Conservation (phyloP, 768 basidiomycete genomes). For the Russula olivacea region DNA sequence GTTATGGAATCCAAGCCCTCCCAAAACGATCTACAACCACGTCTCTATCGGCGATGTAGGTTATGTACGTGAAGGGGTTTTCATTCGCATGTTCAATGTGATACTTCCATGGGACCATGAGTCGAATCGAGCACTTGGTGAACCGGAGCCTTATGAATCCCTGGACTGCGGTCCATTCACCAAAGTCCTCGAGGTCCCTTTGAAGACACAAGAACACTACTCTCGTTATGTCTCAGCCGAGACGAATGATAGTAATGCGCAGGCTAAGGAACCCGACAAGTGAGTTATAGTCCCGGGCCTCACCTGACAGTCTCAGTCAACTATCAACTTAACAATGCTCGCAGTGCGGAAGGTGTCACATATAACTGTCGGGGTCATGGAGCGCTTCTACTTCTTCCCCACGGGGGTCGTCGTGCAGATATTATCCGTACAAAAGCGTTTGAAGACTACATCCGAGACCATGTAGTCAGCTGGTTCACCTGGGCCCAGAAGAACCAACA, state of each 20-base stretch:
- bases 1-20: constrained; percentile 23
- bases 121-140: not conserved
- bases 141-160: not conserved
- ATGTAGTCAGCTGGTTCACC: not conserved
- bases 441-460: not conserved
- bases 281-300: not conserved
- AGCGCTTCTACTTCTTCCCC: not conserved
- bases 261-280: not conserved
- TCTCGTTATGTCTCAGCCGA: not conserved
- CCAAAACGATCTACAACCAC: constrained; percentile 1
- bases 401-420: not conserved
- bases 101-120: not conserved
- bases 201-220: not conserved
- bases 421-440: not conserved
- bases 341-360: not conserved
- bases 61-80: constrained; percentile 17
- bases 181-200: not conserved
- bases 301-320: not conserved
- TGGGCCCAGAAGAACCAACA: not conserved
- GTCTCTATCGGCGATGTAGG: constrained; percentile 26
- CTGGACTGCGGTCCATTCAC: not conserved
- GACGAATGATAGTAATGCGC: not conserved
- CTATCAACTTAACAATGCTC: not conserved
- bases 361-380: not conserved
- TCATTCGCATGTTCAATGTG: constrained; percentile 23